A percentile compares a stretch with the other conserved stretches of the same genome.
Evolutionary conservation across 129 eudicot species (phyloP).

Genomic region (Ambrosia artemisiifolia): DNA sequence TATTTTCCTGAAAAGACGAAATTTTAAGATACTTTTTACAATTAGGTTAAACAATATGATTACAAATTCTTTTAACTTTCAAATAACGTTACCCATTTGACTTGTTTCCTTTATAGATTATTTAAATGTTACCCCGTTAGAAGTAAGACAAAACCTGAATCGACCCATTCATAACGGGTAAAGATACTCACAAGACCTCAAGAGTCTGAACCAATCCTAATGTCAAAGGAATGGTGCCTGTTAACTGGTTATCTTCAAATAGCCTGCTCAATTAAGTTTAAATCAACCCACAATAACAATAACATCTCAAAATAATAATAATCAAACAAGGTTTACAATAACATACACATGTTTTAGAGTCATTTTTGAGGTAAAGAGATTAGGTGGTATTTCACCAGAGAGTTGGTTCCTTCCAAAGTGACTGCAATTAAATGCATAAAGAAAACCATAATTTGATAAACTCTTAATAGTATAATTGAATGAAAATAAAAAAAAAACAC

Average conservation of each 20-base stretch:
- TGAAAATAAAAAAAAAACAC: not conserved
- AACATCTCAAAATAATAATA: not conserved
- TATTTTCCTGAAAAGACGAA: too few species aligned
- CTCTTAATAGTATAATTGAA: not conserved
- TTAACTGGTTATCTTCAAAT: conserved; percentile 64
- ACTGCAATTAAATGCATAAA: conserved; percentile 42
- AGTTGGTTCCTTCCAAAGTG: conserved; percentile 81
- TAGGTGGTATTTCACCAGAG: conserved; percentile 74
- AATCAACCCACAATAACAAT: not conserved
- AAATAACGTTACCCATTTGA: not conserved
- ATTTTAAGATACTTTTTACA: not conserved
- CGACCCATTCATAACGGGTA: not conserved
- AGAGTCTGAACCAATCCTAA: conserved; percentile 57
- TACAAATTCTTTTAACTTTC: not conserved
- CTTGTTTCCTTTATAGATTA: too few species aligned
- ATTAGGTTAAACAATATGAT: not conserved
- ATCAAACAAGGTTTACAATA: not conserved
- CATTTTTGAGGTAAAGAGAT: conserved; percentile 65
- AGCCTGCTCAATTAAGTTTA: conserved; percentile 52
- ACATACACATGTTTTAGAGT: conserved; percentile 77
- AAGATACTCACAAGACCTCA: conserved; percentile 74
- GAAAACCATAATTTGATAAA: not conserved
- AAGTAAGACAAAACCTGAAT: not conserved
- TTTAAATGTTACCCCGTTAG: not conserved
- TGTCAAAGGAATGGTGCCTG: conserved; percentile 64